These are phyloP conservation scores for Ogataea saltuana DNA, from an alignment of 805 yeast genomes.

Conservation along the genomic window DNA sequence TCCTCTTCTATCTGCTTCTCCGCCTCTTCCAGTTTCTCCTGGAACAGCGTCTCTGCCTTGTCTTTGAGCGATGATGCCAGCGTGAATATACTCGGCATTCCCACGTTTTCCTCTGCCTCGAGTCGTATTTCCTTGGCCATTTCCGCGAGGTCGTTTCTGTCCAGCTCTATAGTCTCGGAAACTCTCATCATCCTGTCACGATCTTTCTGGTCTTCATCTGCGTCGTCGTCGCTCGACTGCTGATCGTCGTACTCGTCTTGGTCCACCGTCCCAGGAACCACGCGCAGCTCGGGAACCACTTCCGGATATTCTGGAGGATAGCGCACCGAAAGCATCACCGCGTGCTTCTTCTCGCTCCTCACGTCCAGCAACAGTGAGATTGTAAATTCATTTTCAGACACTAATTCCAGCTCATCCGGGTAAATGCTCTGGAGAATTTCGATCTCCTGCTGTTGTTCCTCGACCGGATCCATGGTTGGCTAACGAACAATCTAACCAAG, in stretches of 20 bases:
- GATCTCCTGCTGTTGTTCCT: conserved; percentile 86
- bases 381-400: conserved; percentile 51
- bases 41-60: conserved; percentile 68
- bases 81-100: conserved; percentile 90
- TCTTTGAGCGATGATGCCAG: conserved; percentile 78
- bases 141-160: conserved; percentile 44
- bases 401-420: conserved; percentile 77
- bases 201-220: conserved; percentile 41
- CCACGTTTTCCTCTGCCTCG: conserved; percentile 76
- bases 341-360: conserved; percentile 57
- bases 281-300: conserved; percentile 59
- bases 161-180: conserved; percentile 60
- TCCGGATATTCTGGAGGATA: conserved; percentile 86
- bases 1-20: conserved; percentile 62
- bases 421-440: conserved; percentile 89
- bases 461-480: conserved; percentile 71
- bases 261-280: conserved; percentile 37
- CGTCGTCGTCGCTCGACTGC: conserved; percentile 51
- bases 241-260: conserved; percentile 37
- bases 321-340: conserved; percentile 56
- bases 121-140: conserved; percentile 45
- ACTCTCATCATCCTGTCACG: conserved; percentile 43
- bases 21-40: conserved; percentile 49
- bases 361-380: conserved; percentile 70
- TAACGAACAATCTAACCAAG: too few species aligned